Base-by-base conservation (phyloP, 805 yeast species). In the Schwanniomyces sp. region DNA sequence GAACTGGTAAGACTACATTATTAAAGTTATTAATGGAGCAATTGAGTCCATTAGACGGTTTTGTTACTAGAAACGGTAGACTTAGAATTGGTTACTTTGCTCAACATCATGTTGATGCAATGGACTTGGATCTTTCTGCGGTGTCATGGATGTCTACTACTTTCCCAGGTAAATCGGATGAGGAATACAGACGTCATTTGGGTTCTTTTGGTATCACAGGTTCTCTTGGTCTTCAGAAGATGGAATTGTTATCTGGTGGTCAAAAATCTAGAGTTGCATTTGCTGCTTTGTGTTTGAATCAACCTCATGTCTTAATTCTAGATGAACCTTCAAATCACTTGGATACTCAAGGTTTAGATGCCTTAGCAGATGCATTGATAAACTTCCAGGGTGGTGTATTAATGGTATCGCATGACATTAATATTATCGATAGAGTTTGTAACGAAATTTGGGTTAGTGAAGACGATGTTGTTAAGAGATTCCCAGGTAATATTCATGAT, bases 241-340 rank as follows among this genome's bases (percentile, higher is more conserved):
- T 94, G 86, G 83, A 82, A 58, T 74, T 87, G 47, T 73, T 94
- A 49, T 92, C 98, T 8, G 99, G 98, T 70, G 99, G 99, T 76
- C 99, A 94, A 65, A 94, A 94, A 67, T 91, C 97, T 25, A 83
- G 99, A 72, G 99, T 94, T 45, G 98, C 98, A 0, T 94, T 94
- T 72, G 98, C 99, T 7, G 92, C 97, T 12, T 76, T 94, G 54
- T 90, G 97, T 71, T 76, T 94, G 59, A 80, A 80, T 51, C 86
- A 87, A 52, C 99, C 99, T 16, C 99, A 94, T 66, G 83, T 94
- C 39, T 76, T 94, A 60, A 84, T 94, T 60, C 74, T 94, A 55
- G 99, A 94, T 77, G 99, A 94, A 79, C 99, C 99, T 69, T 88
- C 97, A 6, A 94, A 94, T 72, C 99, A 94, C 72, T 82, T 94